phyloP scores from a whole-genome alignment of 2,329 filamentous ascomycete genomes.

The Pezicula neosporulosa region DNA sequence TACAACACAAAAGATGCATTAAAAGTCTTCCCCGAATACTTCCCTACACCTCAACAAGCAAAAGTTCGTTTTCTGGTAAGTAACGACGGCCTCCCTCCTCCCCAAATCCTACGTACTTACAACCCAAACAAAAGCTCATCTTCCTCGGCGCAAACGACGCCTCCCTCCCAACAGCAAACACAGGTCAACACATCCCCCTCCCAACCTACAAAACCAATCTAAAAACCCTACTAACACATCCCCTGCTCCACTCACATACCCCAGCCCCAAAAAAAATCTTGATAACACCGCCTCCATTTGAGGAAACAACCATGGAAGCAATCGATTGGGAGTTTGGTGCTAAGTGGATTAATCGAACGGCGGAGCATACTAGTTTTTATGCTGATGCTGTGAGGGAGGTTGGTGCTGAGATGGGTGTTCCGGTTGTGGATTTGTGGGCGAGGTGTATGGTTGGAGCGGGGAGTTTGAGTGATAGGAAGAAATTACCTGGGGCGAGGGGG shows the following conservation, averaged over 20 bases:
- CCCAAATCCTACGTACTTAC: too few relatives aligned
- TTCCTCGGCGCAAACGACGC: slow-evolving; percentile 92
- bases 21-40: slow-evolving; percentile 1
- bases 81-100: too few relatives aligned
- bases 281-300: background rate
- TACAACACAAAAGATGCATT: slow-evolving; percentile 4
- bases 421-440: slow-evolving; percentile 74
- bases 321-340: background rate
- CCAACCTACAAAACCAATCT: slow-evolving; percentile 70
- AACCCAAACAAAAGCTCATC: slow-evolving; percentile 38
- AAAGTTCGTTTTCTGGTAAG: slow-evolving; percentile 5
- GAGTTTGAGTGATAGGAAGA: background rate
- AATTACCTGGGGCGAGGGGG: background rate
- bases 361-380: slow-evolving; percentile 53
- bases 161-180: slow-evolving; percentile 47
- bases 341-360: slow-evolving; percentile 7
- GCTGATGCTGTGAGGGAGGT: slow-evolving; percentile 58
- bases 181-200: slow-evolving; percentile 67
- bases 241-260: too few relatives aligned
- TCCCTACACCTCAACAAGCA: slow-evolving; percentile 3
- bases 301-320: background rate
- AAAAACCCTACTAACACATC: too few relatives aligned
- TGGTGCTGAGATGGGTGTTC: slow-evolving; percentile 36
- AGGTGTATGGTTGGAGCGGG: slow-evolving; percentile 66
- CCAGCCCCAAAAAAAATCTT: too few relatives aligned